Evolutionary conservation across 2,329 filamentous ascomycete species (phyloP), one percentile per base, ranked within the genome.

Genomic region (Apiospora arundinis): DNA sequence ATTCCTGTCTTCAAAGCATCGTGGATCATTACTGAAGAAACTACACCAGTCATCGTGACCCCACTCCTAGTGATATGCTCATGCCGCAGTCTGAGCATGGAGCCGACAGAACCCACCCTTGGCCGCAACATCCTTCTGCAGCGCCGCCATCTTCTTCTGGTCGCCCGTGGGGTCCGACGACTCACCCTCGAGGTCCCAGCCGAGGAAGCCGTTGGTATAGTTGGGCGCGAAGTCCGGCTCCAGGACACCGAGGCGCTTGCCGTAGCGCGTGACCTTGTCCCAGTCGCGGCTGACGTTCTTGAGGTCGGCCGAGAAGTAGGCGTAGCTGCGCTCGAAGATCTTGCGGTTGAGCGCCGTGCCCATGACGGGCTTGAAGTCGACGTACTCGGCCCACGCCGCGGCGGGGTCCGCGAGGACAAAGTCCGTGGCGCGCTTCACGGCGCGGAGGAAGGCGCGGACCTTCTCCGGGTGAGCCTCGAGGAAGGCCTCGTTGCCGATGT

Each of bases 241-340:
- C 71, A 95, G 78, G 32, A 95, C 90, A 3, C 88, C 91, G 2
- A 95, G 85, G 3, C 92, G 85, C 86, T 94, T 93, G 44, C 92
- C 92, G 78, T 95, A 95, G 74, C 85, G 86, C 65, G 92, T 94
- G 14, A 94, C 93, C 86, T 95, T 94, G 71, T 86, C 82, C 92
- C 92, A 95, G 83, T 95, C 92, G 67, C 93, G 88, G 69, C 81
- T 75, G 7, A 95, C 92, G 75, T 95, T 95, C 88, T 93, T 92
- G 74, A 94, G 78, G 75, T 94, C 92, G 74, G 87, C 87, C 72
- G 90, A 92, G 81, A 94, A 93, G 85, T 94, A 94, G 25, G 92
- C 92, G 77, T 89, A 95, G 76, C 90, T 92, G 72, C 92, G 90
- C 86, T 94, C 92, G 77, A 93, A 94, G 81, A 95, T 94, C 86